A percentile compares a stretch with the other conserved stretches of the same genome.
phyloP scores from a whole-genome alignment of 257 asterid genomes.

The Forsythia suspensa region DNA sequence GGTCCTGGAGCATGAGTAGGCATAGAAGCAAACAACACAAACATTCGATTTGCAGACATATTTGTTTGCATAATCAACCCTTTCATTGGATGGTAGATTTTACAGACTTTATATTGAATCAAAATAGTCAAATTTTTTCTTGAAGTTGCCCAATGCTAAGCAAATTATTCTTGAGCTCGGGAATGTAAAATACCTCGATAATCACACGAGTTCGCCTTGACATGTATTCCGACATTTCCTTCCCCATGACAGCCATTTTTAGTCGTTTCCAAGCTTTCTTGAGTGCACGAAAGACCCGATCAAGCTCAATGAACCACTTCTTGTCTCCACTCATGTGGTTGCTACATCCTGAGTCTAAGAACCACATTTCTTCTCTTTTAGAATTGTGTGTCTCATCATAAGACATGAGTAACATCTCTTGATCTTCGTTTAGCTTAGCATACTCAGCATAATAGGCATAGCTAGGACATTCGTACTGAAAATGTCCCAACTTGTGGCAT shows the following conservation, averaged over 20 bases:
- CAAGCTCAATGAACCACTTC: not conserved
- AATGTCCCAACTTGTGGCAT: too few relatives aligned
- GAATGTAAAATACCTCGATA: too few relatives aligned
- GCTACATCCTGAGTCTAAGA: too few relatives aligned
- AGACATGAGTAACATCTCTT: too few relatives aligned
- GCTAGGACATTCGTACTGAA: too few relatives aligned
- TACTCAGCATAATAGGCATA: too few relatives aligned
- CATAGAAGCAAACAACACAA: not conserved
- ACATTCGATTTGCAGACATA: not conserved
- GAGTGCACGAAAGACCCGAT: not conserved
- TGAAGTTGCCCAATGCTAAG: too few relatives aligned
- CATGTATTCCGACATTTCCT: not conserved
- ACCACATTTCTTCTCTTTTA: too few relatives aligned
- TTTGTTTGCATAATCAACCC: slow-evolving; percentile 1
- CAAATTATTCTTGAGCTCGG: too few relatives aligned
- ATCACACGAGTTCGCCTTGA: not conserved
- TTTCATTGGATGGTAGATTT: not conserved
- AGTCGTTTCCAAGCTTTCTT: not conserved
- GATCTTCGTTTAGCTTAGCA: too few relatives aligned
- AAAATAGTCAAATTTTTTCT: too few relatives aligned
- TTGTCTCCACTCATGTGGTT: not conserved
- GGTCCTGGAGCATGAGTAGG: not conserved
- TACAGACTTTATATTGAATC: not conserved
- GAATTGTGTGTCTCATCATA: too few relatives aligned
- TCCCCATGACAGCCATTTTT: not conserved